A percentile compares a stretch with the other conserved stretches of the same genome.
These are phyloP conservation scores for Euphorbia corollata DNA, from an alignment of 441 rosid species.

Conservation along the genomic window DNA sequence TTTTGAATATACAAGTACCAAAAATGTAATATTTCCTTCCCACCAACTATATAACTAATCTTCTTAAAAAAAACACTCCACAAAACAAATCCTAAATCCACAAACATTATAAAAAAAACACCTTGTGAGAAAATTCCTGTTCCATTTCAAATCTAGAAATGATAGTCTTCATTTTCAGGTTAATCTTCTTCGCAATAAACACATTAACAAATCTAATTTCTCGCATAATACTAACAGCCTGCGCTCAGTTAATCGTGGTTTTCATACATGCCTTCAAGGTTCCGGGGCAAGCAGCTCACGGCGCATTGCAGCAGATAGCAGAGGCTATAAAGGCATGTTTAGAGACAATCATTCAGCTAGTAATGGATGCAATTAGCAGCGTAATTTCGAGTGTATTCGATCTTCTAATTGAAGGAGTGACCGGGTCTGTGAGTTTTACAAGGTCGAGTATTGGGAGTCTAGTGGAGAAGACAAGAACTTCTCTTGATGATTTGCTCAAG, in stretches of 20 bases:
- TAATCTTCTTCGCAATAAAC: slow-evolving; percentile 26
- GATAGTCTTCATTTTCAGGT: slow-evolving; percentile 21
- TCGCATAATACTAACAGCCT: slow-evolving; percentile 22
- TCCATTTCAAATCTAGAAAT: slow-evolving; percentile 8
- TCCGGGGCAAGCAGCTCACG: slow-evolving; percentile 30
- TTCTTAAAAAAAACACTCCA: not conserved
- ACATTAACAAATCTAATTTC: slow-evolving; percentile 24
- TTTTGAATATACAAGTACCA: not conserved
- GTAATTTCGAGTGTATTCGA: slow-evolving; percentile 26
- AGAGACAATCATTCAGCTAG: slow-evolving; percentile 21
- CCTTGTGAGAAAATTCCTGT: not conserved
- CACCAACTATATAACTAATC: slow-evolving; percentile 19
- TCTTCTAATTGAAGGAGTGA: slow-evolving; percentile 16
- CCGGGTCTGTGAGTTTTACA: slow-evolving; percentile 22
- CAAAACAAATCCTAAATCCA: not conserved
- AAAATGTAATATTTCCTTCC: not conserved
- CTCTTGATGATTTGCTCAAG: slow-evolving; percentile 27
- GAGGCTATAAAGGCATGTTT: slow-evolving; percentile 28
- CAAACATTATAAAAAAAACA: not conserved
- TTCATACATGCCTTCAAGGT: slow-evolving; percentile 29
- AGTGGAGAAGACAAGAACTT: slow-evolving; percentile 24
- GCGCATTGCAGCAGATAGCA: slow-evolving; percentile 23
- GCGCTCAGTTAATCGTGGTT: slow-evolving; percentile 24
- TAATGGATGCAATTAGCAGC: slow-evolving; percentile 20
- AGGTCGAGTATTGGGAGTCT: slow-evolving; percentile 27